phyloP scores from a whole-genome alignment of 768 basidiomycete species.

The Hysterangium stoloniferum region DNA sequence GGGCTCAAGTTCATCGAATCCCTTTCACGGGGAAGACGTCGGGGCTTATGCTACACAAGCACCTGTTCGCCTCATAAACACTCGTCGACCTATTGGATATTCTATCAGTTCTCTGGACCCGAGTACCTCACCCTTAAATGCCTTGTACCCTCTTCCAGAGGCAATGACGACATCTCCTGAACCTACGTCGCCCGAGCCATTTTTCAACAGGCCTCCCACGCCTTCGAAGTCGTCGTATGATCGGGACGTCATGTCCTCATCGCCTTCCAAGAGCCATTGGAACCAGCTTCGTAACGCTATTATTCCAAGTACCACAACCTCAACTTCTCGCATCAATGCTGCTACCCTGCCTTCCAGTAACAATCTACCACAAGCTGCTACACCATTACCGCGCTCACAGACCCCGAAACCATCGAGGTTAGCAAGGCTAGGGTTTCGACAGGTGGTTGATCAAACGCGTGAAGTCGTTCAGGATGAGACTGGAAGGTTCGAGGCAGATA shows the following conservation, averaged over 20 bases:
- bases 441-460: constrained; percentile 58
- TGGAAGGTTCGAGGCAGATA: constrained; percentile 45
- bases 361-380: no score
- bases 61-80: neutral
- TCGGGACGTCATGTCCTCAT: constrained; percentile 2
- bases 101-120: no score
- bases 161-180: neutral
- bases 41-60: neutral
- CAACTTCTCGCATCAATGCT: neutral
- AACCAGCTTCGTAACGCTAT: constrained; percentile 11
- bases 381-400: neutral
- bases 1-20: neutral
- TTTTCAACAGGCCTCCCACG: neutral
- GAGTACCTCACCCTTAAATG: no score
- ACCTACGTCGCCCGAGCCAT: neutral
- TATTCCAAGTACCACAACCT: neutral
- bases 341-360: neutral
- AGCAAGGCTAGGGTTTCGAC: constrained; percentile 45
- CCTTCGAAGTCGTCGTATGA: constrained; percentile 3
- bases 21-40: neutral
- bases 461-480: constrained; percentile 42
- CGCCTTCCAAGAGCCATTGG: constrained; percentile 4
- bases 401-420: constrained; percentile 45
- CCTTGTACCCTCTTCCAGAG: no score
- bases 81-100: neutral